Evolutionary conservation across 1,139 yeast genomes (phyloP).

Genomic region (Scheffersomyces segobiensis): DNA sequence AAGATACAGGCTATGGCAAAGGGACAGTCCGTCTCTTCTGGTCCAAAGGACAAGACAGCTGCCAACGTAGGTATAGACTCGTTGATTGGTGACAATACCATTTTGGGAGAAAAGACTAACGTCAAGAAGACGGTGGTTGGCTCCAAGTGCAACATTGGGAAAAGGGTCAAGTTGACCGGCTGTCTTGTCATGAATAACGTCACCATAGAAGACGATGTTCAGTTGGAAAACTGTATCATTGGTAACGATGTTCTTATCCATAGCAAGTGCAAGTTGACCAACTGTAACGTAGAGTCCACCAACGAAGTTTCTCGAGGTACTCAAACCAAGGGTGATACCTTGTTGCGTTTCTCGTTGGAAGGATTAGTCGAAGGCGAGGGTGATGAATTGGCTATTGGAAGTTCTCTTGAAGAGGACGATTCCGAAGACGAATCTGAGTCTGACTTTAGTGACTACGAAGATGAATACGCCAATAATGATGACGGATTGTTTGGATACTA

Average conservation of each 20-base stretch:
- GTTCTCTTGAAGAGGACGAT: slow-evolving; percentile 20
- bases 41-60: slow-evolving; percentile 56
- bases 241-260: slow-evolving; percentile 69
- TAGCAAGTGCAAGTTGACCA: slow-evolving; percentile 59
- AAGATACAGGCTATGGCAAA: slow-evolving; percentile 46
- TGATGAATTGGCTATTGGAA: slow-evolving; percentile 18
- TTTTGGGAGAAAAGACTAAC: slow-evolving; percentile 74
- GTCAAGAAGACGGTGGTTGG: slow-evolving; percentile 84
- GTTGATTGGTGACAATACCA: slow-evolving; percentile 59
- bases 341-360: slow-evolving; percentile 64
- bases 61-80: slow-evolving; percentile 91
- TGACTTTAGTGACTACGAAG: slow-evolving; percentile 34
- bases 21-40: slow-evolving; percentile 35
- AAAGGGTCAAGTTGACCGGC: slow-evolving; percentile 84
- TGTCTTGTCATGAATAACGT: slow-evolving; percentile 77
- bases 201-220: slow-evolving; percentile 76
- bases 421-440: slow-evolving; percentile 31
- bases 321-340: slow-evolving; percentile 79
- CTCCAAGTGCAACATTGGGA: slow-evolving; percentile 73
- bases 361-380: slow-evolving; percentile 38
- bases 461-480: slow-evolving; percentile 50
- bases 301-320: slow-evolving; percentile 64
- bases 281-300: slow-evolving; percentile 83
- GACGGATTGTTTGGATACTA: slow-evolving; percentile 47
- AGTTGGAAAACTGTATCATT: slow-evolving; percentile 83